Conservation (phyloP, 2,329 filamentous ascomycete species). For the Myrmaecium sp. region DNA sequence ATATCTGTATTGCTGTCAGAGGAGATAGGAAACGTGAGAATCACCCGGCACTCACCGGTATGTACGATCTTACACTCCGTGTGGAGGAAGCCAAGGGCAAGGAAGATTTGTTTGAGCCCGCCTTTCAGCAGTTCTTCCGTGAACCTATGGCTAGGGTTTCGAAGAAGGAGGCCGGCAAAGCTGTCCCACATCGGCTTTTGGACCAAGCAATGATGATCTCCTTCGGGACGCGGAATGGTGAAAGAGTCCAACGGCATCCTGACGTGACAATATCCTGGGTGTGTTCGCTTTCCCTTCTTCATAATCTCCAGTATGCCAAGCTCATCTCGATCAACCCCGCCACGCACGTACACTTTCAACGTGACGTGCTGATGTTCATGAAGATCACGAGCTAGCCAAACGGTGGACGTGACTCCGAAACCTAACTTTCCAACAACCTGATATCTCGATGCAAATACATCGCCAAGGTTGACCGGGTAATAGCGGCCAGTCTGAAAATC, state of each 20-base stretch:
- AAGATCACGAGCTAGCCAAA: conserved; percentile 14
- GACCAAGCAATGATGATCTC: conserved; percentile 20
- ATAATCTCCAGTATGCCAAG: conserved; percentile 8
- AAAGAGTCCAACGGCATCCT: conserved; percentile 17
- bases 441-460: conserved; percentile 10
- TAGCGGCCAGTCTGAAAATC: too few species aligned
- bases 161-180: conserved; percentile 20
- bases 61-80: conserved; percentile 27
- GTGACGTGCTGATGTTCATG: conserved; percentile 1
- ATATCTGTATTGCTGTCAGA: conserved; percentile 18
- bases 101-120: conserved; percentile 21
- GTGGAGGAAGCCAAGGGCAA: conserved; percentile 26
- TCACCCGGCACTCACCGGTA: conserved; percentile 19
- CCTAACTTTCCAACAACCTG: conserved; percentile 13
- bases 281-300: conserved; percentile 7
- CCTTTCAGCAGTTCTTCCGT: conserved; percentile 21
- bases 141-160: conserved; percentile 21
- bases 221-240: conserved; percentile 11
- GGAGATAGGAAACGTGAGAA: conserved; percentile 3
- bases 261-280: conserved; percentile 15
- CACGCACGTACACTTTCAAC: conserved; percentile 8
- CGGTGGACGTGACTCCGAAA: conserved; percentile 12
- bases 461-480: conserved; percentile 11
- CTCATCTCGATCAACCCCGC: conserved; percentile 6
- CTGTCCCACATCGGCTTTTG: conserved; percentile 25